Conservation (phyloP, 2,329 filamentous ascomycete genomes). For the Coniochaeta sp. region DNA sequence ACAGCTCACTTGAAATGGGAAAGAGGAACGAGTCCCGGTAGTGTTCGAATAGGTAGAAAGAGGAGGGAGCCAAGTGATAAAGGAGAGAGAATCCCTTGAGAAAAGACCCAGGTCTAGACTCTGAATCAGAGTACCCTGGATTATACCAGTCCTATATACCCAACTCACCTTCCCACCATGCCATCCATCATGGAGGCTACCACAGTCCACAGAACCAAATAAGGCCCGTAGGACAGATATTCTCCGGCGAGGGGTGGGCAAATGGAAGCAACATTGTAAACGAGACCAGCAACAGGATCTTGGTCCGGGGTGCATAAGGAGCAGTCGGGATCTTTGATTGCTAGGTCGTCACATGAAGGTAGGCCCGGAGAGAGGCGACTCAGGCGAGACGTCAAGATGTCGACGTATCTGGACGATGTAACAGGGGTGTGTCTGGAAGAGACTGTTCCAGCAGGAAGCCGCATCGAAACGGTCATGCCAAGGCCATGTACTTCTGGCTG, state of each 20-base stretch:
- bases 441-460: not conserved
- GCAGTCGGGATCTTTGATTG: constrained; percentile 1
- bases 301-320: not conserved
- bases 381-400: constrained; percentile 1
- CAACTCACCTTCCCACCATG: not conserved
- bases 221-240: not conserved
- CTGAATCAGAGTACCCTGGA: not conserved
- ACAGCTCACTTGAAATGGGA: not conserved
- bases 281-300: not conserved
- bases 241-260: not conserved
- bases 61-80: not conserved
- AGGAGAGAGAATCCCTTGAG: not conserved
- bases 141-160: not conserved
- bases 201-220: not conserved
- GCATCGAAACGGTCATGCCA: constrained; percentile 3
- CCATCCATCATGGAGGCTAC: not conserved
- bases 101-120: constrained; percentile 1
- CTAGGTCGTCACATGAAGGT: constrained; percentile 3
- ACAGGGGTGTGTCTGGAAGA: constrained; percentile 1
- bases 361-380: not conserved
- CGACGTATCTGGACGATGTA: not conserved
- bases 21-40: not conserved
- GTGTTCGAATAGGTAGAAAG: not conserved
- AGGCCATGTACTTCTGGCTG: constrained; percentile 1
- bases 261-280: not conserved